These are phyloP conservation scores for Nicotiana sylvestris DNA, from an alignment of 257 asterid genomes.

Conservation along the genomic window DNA sequence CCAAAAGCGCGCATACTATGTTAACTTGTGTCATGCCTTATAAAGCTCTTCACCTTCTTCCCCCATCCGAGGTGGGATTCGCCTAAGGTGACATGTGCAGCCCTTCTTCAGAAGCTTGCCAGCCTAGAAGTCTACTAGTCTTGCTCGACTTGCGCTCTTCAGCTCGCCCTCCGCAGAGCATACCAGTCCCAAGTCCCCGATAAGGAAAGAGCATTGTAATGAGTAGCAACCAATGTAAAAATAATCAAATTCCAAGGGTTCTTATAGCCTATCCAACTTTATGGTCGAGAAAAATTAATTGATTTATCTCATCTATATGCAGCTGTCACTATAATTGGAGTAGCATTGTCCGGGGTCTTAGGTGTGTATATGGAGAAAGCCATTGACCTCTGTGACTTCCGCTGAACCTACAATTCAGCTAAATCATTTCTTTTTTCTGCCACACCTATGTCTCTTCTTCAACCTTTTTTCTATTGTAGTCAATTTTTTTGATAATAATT, in stretches of 20 bases:
- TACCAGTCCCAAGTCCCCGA: not conserved
- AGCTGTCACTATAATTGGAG: not conserved
- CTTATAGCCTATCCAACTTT: not conserved
- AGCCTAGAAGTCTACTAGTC: too few relatives aligned
- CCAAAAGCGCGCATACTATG: too few relatives aligned
- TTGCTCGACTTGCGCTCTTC: too few relatives aligned
- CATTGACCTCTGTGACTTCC: not conserved
- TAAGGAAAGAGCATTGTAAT: not conserved
- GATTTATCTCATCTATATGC: not conserved
- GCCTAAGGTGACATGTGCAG: too few relatives aligned
- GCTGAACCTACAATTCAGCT: not conserved
- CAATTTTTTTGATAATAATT: not conserved
- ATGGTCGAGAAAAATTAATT: not conserved
- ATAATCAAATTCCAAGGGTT: not conserved
- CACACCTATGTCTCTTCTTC: not conserved
- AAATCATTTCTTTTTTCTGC: not conserved
- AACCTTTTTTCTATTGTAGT: not conserved
- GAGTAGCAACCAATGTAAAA: not conserved
- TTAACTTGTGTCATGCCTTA: too few relatives aligned
- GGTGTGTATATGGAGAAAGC: conserved; percentile 1
- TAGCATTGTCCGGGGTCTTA: not conserved
- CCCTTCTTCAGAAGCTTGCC: too few relatives aligned
- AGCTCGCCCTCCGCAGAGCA: too few relatives aligned
- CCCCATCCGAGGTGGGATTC: too few relatives aligned
- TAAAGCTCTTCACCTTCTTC: too few relatives aligned